These are phyloP conservation scores for Skeletonema menzelii DNA, from an alignment of 108 stramenopile genomes.

Conservation along the genomic window DNA sequence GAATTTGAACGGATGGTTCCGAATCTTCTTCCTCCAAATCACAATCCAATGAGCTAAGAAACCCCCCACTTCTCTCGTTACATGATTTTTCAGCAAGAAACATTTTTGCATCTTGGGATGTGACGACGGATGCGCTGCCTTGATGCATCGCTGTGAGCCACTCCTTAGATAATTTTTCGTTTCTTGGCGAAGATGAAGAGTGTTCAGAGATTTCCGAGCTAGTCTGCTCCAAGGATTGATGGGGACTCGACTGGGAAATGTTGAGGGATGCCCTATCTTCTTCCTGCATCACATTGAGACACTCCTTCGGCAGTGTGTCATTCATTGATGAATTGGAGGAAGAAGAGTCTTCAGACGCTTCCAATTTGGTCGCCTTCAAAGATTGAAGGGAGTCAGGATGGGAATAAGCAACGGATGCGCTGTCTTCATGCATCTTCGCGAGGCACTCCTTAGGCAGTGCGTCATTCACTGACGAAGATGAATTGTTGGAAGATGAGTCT, in stretches of 20 bases:
- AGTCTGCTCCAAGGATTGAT: neutral
- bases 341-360: too few relatives aligned
- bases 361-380: neutral
- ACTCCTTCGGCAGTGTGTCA: neutral
- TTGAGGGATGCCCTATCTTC: too few relatives aligned
- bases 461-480: neutral
- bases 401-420: neutral
- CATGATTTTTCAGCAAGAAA: neutral
- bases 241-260: neutral
- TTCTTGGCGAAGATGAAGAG: neutral
- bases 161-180: neutral
- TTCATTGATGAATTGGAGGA: too few relatives aligned
- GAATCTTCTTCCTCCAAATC: neutral
- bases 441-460: neutral
- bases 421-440: neutral
- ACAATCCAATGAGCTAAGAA: neutral
- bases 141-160: neutral
- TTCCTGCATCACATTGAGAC: neutral
- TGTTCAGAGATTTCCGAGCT: neutral
- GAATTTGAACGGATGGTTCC: constrained; percentile 1
- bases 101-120: neutral
- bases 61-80: neutral
- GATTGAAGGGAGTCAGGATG: neutral
- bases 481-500: neutral
- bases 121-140: neutral